These are phyloP conservation scores for Rheum nobile DNA, from an alignment of 148 eudicot genomes.

Conservation along the genomic window DNA sequence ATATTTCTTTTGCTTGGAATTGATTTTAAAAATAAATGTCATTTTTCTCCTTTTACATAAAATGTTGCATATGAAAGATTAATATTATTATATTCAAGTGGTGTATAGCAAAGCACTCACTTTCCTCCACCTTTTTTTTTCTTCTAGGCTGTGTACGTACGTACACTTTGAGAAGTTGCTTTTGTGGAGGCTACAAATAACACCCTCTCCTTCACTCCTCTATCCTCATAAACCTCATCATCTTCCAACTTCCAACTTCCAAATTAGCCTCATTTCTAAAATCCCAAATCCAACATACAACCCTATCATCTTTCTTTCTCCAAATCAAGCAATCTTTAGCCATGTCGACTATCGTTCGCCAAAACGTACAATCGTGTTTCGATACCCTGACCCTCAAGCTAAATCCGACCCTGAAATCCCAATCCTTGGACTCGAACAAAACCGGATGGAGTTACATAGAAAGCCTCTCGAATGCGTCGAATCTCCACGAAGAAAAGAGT, in stretches of 20 bases:
- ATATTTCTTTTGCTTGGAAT: background rate
- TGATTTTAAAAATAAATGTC: background rate
- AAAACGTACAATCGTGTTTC: background rate
- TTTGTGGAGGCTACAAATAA: conserved; percentile 2
- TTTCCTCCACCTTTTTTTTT: background rate
- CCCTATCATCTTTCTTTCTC: background rate
- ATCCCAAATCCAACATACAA: background rate
- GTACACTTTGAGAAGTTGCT: background rate
- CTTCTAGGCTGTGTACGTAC: background rate
- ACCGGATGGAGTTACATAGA: conserved; percentile 5
- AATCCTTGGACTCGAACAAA: background rate
- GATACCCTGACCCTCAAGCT: conserved; percentile 3
- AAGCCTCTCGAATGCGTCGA: background rate
- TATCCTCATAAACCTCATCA: background rate
- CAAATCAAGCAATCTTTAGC: background rate
- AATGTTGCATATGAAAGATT: background rate
- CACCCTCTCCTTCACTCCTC: background rate
- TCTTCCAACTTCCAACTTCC: background rate
- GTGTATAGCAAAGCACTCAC: background rate
- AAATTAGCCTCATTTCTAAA: background rate
- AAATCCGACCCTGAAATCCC: background rate
- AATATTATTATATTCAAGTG: background rate
- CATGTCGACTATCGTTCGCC: conserved; percentile 2
- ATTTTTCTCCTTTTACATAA: background rate
- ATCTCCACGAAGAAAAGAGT: background rate